Percentiles rank a stretch among this genome's conserved stretches.
phyloP scores from a whole-genome alignment of 2,329 filamentous ascomycete genomes.

The Hortaea werneckii region DNA sequence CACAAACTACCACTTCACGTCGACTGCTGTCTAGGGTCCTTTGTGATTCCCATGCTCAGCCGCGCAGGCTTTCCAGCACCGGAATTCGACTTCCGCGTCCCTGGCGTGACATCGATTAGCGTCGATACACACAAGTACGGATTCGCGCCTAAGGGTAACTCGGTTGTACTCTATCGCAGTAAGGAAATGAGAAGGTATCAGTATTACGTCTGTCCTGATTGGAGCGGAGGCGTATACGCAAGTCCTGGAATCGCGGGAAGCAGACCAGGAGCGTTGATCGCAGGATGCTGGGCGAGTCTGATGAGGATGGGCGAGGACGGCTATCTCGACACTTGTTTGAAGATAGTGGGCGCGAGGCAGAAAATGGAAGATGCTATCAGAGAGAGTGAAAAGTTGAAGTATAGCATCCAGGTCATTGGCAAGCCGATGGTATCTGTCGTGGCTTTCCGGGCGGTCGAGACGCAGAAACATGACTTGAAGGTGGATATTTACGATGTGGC shows the following conservation, averaged over 20 bases:
- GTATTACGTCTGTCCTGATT: slow-evolving; percentile 92
- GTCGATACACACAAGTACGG: slow-evolving; percentile 99
- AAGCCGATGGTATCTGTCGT: slow-evolving; percentile 83
- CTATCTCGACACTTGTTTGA: slow-evolving; percentile 75
- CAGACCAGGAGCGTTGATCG: slow-evolving; percentile 85
- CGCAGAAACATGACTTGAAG: slow-evolving; percentile 3
- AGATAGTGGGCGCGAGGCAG: slow-evolving; percentile 80
- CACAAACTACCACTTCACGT: slow-evolving; percentile 84
- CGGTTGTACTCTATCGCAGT: slow-evolving; percentile 80
- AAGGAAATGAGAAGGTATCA: slow-evolving; percentile 72
- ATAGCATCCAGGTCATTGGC: slow-evolving; percentile 71
- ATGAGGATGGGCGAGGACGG: slow-evolving; percentile 81
- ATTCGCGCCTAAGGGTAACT: slow-evolving; percentile 96
- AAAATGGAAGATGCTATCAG: slow-evolving; percentile 67
- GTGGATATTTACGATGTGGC: slow-evolving; percentile 91
- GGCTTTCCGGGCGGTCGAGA: slow-evolving; percentile 58
- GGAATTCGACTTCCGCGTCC: slow-evolving; percentile 86
- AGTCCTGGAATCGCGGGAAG: slow-evolving; percentile 87
- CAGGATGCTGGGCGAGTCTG: slow-evolving; percentile 87
- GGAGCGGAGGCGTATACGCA: slow-evolving; percentile 92
- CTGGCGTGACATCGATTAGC: slow-evolving; percentile 88
- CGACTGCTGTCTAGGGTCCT: slow-evolving; percentile 94
- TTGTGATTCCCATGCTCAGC: slow-evolving; percentile 83
- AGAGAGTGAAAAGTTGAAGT: slow-evolving; percentile 55
- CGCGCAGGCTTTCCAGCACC: slow-evolving; percentile 86